These are phyloP conservation scores for Aspergillus sojae DNA, from an alignment of 2,329 filamentous ascomycete genomes.

Conservation along the genomic window DNA sequence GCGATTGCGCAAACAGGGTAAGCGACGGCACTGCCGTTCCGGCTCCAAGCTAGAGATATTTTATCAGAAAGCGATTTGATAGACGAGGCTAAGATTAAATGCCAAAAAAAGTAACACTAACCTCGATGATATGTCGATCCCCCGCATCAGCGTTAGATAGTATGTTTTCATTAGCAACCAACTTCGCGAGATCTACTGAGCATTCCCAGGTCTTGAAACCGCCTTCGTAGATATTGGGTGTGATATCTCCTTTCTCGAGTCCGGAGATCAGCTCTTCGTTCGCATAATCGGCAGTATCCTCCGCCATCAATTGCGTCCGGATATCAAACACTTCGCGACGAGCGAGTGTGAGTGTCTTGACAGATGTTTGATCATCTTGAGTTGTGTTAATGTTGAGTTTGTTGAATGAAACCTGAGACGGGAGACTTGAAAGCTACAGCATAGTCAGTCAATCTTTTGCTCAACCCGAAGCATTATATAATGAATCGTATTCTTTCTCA, in stretches of 20 bases:
- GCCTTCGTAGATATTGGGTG: conserved; percentile 65
- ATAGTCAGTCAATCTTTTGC: background rate
- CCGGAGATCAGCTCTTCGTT: conserved; percentile 50
- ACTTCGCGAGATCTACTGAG: conserved; percentile 59
- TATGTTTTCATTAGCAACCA: conserved; percentile 25
- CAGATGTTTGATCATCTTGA: conserved; percentile 10
- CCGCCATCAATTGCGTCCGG: conserved; percentile 65
- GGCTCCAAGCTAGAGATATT: conserved; percentile 55
- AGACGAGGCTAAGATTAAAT: background rate
- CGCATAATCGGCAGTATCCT: conserved; percentile 48
- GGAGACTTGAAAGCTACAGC: conserved; percentile 55
- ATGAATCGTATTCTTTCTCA: conserved; percentile 10
- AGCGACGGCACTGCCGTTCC: conserved; percentile 64
- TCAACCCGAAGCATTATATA: background rate
- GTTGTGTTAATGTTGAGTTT: conserved; percentile 48
- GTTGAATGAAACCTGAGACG: conserved; percentile 63
- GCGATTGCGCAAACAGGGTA: conserved; percentile 55
- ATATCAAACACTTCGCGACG: conserved; percentile 66
- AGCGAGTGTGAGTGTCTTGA: conserved; percentile 42
- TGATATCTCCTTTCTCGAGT: conserved; percentile 59
- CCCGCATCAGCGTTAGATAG: conserved; percentile 4
- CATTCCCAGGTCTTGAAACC: conserved; percentile 73
- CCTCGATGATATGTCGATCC: conserved; percentile 46
- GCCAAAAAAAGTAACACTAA: conserved; percentile 19
- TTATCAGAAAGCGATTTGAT: background rate